Percentiles rank a stretch among this genome's conserved stretches.
These are phyloP conservation scores for Epichloe glyceriae DNA, from an alignment of 2,329 filamentous ascomycete species.

Conservation along the genomic window DNA sequence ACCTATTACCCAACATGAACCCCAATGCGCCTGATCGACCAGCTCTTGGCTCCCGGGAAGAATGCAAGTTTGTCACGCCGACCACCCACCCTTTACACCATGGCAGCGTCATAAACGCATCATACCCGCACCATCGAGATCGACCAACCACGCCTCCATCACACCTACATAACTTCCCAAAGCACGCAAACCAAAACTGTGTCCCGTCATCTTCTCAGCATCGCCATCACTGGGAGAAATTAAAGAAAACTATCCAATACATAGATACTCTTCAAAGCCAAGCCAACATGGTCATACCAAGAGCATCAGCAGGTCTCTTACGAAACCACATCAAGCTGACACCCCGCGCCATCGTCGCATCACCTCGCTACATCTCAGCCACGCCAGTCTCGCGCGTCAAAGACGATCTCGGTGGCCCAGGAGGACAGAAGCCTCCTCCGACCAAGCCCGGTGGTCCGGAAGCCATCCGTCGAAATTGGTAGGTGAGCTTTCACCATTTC, in stretches of 20 bases:
- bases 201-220: too few species aligned
- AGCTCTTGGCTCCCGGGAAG: neutral
- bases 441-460: conserved; percentile 17
- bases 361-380: conserved; percentile 2
- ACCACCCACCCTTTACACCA: neutral
- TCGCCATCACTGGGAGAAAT: too few species aligned
- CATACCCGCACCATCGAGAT: neutral
- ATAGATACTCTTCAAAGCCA: too few species aligned
- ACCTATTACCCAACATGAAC: too few species aligned
- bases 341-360: neutral
- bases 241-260: too few species aligned
- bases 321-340: conserved; percentile 5
- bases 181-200: neutral
- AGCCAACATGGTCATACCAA: neutral
- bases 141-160: neutral
- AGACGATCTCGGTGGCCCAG: conserved; percentile 20
- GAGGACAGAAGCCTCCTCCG: conserved; percentile 19
- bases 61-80: neutral
- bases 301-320: neutral
- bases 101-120: conserved; percentile 3
- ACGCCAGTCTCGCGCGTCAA: conserved; percentile 3
- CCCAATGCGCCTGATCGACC: too few species aligned
- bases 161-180: neutral
- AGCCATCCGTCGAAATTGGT: conserved; percentile 20
- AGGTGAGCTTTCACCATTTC: neutral